phyloP scores from a whole-genome alignment of 768 basidiomycete genomes.

The Plicaturopsis crispa region DNA sequence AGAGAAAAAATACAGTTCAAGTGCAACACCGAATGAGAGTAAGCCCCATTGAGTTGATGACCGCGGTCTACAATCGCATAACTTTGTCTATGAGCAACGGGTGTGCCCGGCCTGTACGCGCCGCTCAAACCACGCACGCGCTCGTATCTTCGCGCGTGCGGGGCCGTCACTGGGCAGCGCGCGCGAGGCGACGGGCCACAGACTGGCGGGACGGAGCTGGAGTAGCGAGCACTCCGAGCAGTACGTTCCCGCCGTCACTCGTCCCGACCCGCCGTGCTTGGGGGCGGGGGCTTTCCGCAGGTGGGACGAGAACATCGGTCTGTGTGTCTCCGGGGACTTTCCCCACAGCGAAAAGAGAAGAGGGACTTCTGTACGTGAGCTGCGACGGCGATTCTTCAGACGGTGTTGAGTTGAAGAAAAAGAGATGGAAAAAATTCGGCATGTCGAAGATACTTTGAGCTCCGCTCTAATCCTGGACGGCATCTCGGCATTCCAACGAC shows the following conservation, averaged over 20 bases:
- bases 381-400: slow-evolving; percentile 83
- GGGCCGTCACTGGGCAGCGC: slow-evolving; percentile 32
- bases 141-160: slow-evolving; percentile 76
- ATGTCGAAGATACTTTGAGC: slow-evolving; percentile 10
- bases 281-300: slow-evolving; percentile 68
- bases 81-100: slow-evolving; percentile 84
- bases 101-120: slow-evolving; percentile 28
- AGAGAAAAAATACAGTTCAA: slow-evolving; percentile 46
- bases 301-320: slow-evolving; percentile 40
- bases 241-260: slow-evolving; percentile 43
- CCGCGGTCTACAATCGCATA: slow-evolving; percentile 66
- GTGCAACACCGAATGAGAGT: slow-evolving; percentile 63
- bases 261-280: slow-evolving; percentile 60
- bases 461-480: slow-evolving; percentile 16
- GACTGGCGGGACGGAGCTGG: slow-evolving; percentile 49
- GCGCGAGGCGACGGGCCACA: slow-evolving; percentile 35
- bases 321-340: slow-evolving; percentile 93
- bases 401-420: slow-evolving; percentile 34
- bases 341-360: slow-evolving; percentile 67
- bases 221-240: slow-evolving; percentile 23
- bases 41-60: slow-evolving; percentile 89
- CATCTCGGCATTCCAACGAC: slow-evolving; percentile 3
- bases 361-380: slow-evolving; percentile 62
- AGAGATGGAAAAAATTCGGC: slow-evolving; percentile 14
- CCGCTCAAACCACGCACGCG: slow-evolving; percentile 39